phyloP scores from a whole-genome alignment of 768 basidiomycete genomes.

The Bullera alba region DNA sequence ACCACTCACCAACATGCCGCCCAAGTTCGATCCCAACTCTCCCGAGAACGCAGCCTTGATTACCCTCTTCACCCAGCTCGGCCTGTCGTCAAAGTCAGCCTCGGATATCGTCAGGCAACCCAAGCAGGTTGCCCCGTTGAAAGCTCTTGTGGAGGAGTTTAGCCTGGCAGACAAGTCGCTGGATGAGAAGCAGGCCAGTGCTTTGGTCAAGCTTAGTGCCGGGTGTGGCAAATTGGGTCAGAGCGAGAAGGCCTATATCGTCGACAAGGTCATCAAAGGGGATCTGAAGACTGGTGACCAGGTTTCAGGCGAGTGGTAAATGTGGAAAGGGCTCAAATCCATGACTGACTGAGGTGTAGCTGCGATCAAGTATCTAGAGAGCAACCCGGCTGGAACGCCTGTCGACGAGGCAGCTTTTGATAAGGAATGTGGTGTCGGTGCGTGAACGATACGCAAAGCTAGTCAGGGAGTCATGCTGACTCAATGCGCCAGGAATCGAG shows the following conservation, averaged over 20 bases:
- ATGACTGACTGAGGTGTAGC: conserved; percentile 48
- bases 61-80: conserved; percentile 66
- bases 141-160: conserved; percentile 60
- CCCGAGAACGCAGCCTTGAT: conserved; percentile 50
- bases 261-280: conserved; percentile 63
- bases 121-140: conserved; percentile 66
- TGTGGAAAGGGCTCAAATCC: not conserved
- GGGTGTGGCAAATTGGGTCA: conserved; percentile 57
- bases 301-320: conserved; percentile 60
- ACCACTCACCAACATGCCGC: conserved; percentile 36
- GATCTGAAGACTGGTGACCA: conserved; percentile 76
- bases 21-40: conserved; percentile 47
- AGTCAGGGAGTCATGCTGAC: not conserved
- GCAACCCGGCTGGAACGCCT: conserved; percentile 50
- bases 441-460: conserved; percentile 35
- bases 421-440: conserved; percentile 77
- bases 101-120: conserved; percentile 72
- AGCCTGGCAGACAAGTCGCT: conserved; percentile 51
- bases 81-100: conserved; percentile 68
- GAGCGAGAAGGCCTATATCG: conserved; percentile 57
- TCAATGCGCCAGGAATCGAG: conserved; percentile 60
- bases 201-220: conserved; percentile 63
- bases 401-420: conserved; percentile 67
- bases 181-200: conserved; percentile 69
- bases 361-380: conserved; percentile 67